These are phyloP conservation scores for Leishmania tropica DNA, from an alignment of 208 protist species.

Conservation along the genomic window DNA sequence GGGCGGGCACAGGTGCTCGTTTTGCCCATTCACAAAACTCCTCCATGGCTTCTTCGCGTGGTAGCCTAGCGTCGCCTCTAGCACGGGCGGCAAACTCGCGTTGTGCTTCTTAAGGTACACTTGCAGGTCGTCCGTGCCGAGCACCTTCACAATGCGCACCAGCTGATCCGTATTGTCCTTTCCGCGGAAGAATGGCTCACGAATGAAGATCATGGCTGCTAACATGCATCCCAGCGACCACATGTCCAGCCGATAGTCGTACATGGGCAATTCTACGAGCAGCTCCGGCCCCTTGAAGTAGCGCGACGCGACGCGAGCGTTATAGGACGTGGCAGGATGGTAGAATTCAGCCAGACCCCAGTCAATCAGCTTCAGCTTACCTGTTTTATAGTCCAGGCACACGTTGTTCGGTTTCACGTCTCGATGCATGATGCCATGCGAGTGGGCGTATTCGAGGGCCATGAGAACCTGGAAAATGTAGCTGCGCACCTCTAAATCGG, in stretches of 20 bases:
- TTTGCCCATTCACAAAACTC: slow-evolving; percentile 94
- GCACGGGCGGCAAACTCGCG: slow-evolving; percentile 91
- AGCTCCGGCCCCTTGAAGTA: slow-evolving; percentile 99
- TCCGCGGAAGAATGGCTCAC: slow-evolving; percentile 99
- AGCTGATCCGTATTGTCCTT: slow-evolving; percentile 99
- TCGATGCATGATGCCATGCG: slow-evolving; percentile 99
- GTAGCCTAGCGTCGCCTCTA: slow-evolving; percentile 87
- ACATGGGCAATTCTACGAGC: slow-evolving; percentile 98
- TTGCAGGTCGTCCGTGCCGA: slow-evolving; percentile 97
- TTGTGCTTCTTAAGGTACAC: slow-evolving; percentile 98
- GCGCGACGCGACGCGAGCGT: slow-evolving; percentile 98
- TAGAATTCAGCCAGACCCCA: slow-evolving; percentile 99
- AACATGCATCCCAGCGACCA: slow-evolving; percentile 99
- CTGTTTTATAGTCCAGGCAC: slow-evolving; percentile 98
- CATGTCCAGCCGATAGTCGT: slow-evolving; percentile 99
- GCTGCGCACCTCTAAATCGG: slow-evolving; percentile 97
- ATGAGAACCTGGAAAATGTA: slow-evolving; percentile 98
- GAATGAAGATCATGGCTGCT: slow-evolving; percentile 99
- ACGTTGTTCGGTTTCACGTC: slow-evolving; percentile 99
- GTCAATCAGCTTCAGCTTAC: slow-evolving; percentile 98
- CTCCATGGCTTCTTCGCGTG: slow-evolving; percentile 94
- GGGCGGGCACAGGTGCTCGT: slow-evolving; percentile 95
- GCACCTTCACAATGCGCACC: slow-evolving; percentile 96
- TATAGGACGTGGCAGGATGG: slow-evolving; percentile 98
- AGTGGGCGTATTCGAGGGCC: slow-evolving; percentile 97